phyloP scores from a whole-genome alignment of 805 yeast genomes.

The Saturnispora zaruensis region DNA sequence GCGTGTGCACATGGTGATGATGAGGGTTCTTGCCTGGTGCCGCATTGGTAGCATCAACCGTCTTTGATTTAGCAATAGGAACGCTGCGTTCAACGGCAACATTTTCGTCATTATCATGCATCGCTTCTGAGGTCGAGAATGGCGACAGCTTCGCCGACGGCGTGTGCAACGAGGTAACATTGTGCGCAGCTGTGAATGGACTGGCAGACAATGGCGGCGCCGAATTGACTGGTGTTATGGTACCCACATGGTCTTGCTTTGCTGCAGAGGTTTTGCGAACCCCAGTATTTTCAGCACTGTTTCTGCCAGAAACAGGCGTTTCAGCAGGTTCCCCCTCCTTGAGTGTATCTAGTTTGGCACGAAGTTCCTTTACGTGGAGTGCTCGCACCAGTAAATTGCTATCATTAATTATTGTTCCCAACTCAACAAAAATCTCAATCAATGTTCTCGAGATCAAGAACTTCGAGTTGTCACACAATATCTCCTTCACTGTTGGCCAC shows the following conservation, averaged over 20 bases:
- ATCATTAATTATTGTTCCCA: constrained; percentile 54
- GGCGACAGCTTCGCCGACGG: neutral
- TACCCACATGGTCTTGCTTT: neutral
- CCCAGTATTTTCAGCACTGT: too few relatives aligned
- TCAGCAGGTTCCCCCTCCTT: neutral
- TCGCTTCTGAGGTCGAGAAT: neutral
- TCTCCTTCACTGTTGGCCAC: constrained; percentile 47
- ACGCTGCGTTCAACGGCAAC: neutral
- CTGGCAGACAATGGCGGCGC: neutral
- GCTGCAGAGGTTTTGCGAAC: neutral
- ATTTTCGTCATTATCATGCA: neutral
- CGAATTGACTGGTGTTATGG: neutral
- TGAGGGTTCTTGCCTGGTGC: neutral
- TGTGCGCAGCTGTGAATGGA: neutral
- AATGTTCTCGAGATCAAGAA: constrained; percentile 42
- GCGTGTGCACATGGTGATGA: neutral
- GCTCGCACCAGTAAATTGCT: constrained; percentile 53
- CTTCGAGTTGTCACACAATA: constrained; percentile 39
- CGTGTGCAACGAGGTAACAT: neutral
- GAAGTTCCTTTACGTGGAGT: constrained; percentile 44
- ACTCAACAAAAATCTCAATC: constrained; percentile 52
- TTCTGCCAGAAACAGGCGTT: neutral
- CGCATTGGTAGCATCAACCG: neutral
- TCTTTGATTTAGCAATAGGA: neutral
- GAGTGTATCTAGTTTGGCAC: neutral